phyloP scores from a whole-genome alignment of 345 rosid genomes.

The Streptanthus diversifolius region DNA sequence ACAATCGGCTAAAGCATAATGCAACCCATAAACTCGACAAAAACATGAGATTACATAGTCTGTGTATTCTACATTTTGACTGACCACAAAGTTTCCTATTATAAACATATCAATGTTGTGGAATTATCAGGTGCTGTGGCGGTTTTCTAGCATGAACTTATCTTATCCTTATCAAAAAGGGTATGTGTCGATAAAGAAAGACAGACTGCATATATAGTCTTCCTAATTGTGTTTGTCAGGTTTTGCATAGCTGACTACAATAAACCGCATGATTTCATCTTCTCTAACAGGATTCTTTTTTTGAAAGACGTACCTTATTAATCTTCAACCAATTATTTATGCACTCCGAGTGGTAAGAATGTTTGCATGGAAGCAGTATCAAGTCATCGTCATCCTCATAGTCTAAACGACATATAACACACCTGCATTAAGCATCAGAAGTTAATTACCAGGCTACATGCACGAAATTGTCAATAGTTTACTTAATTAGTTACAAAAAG shows the following conservation, averaged over 20 bases:
- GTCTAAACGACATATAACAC: conserved; percentile 88
- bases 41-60: background rate
- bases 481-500: conserved; percentile 1
- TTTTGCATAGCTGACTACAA: background rate
- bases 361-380: conserved; percentile 85
- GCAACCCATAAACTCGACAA: conserved; percentile 4
- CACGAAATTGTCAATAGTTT: background rate
- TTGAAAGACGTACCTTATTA: conserved; percentile 53
- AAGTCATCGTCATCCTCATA: conserved; percentile 81
- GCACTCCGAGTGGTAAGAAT: conserved; percentile 91
- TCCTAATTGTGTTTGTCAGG: background rate
- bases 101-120: background rate
- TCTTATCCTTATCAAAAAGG: background rate
- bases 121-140: background rate
- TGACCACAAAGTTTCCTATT: background rate
- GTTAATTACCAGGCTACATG: background rate
- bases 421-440: conserved; percentile 48
- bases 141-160: background rate
- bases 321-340: conserved; percentile 92
- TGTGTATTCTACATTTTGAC: background rate
- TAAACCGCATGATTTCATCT: background rate
- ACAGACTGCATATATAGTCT: background rate
- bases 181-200: background rate
- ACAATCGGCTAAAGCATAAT: background rate
- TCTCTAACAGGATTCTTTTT: background rate